Evolutionary conservation across 805 yeast genomes (phyloP).

Genomic region (Kuraishia cidri): DNA sequence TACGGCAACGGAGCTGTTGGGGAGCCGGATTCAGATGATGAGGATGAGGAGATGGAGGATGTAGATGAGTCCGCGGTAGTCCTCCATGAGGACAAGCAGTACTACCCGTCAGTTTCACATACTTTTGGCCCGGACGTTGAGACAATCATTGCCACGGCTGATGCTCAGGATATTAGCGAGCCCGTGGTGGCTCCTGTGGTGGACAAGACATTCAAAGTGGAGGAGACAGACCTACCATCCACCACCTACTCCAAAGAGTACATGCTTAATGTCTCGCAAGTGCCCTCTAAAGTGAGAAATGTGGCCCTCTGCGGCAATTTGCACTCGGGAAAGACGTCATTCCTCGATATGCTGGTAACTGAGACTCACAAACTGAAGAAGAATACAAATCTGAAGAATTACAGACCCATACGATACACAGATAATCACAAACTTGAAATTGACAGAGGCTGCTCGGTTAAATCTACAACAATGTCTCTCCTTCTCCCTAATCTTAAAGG

Average conservation of each 20-base stretch:
- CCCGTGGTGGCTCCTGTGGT: slow-evolving; percentile 57
- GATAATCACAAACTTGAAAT: slow-evolving; percentile 67
- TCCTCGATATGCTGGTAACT: slow-evolving; percentile 57
- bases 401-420: slow-evolving; percentile 50
- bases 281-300: slow-evolving; percentile 65
- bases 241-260: slow-evolving; percentile 56
- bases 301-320: slow-evolving; percentile 73
- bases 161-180: slow-evolving; percentile 33
- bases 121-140: slow-evolving; percentile 60
- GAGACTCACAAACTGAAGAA: slow-evolving; percentile 49
- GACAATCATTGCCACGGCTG: slow-evolving; percentile 41
- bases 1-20: too few relatives aligned
- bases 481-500: slow-evolving; percentile 42
- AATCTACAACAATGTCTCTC: slow-evolving; percentile 52
- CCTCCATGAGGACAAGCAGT: slow-evolving; percentile 34
- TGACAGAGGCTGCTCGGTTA: slow-evolving; percentile 62
- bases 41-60: slow-evolving; percentile 10
- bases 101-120: slow-evolving; percentile 28
- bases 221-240: slow-evolving; percentile 46
- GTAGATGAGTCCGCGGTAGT: slow-evolving; percentile 17
- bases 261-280: slow-evolving; percentile 30
- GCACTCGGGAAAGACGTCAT: slow-evolving; percentile 80
- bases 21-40: slow-evolving; percentile 20
- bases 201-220: slow-evolving; percentile 34
- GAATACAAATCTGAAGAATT: slow-evolving; percentile 22